Conservation (phyloP, 2,329 filamentous ascomycete species). For the Fusarium buharicum region DNA sequence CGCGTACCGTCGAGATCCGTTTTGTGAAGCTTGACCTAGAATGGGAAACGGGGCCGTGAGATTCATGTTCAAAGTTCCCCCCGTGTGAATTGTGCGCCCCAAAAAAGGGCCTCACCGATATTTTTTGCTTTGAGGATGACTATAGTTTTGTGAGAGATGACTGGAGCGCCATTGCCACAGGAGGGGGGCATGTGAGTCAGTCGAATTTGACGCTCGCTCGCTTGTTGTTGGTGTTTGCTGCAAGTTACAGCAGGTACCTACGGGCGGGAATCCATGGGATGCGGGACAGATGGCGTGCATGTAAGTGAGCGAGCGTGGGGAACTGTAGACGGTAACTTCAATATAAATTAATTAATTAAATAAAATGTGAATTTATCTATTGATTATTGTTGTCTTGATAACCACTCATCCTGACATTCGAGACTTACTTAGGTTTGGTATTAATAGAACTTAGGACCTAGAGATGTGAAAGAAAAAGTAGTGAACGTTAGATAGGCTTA, state of each 20-base stretch:
- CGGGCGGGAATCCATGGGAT: neutral
- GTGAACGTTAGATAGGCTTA: neutral
- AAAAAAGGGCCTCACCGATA: conserved; percentile 27
- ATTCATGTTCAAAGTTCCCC: neutral
- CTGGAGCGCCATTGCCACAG: conserved; percentile 17
- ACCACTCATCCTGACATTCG: too few species aligned
- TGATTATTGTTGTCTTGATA: neutral
- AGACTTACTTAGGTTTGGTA: too few species aligned
- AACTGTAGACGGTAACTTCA: conserved; percentile 13
- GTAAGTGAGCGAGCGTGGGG: conserved; percentile 1
- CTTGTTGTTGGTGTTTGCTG: conserved; percentile 7
- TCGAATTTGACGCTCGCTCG: conserved; percentile 1
- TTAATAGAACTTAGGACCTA: too few species aligned
- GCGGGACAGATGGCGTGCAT: conserved; percentile 28
- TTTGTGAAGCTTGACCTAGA: conserved; percentile 1
- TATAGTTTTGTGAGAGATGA: conserved; percentile 14
- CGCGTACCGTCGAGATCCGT: conserved; percentile 5
- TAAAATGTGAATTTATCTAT: neutral
- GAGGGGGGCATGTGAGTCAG: conserved; percentile 33
- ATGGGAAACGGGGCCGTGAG: conserved; percentile 25
- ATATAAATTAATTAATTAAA: neutral
- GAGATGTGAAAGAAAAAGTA: too few species aligned
- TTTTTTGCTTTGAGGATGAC: conserved; percentile 21
- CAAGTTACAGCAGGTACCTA: neutral
- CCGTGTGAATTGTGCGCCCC: conserved; percentile 15